These are phyloP conservation scores for Pugionium cornutum DNA, from an alignment of 345 rosid species.

Conservation along the genomic window DNA sequence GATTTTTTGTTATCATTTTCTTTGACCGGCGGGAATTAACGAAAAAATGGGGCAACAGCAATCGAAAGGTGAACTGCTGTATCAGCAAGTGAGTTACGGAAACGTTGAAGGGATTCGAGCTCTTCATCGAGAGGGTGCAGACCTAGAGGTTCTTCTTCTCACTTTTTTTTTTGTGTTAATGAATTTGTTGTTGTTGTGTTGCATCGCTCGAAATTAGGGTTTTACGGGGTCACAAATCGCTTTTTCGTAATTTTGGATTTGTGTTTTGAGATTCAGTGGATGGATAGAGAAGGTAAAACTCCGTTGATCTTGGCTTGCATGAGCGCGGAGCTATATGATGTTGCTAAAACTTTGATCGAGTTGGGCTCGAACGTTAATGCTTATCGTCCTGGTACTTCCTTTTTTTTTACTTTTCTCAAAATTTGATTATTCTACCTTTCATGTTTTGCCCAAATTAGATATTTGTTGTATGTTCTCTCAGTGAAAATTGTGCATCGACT, in stretches of 20 bases:
- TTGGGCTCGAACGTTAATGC: constrained; percentile 86
- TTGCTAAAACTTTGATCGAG: constrained; percentile 78
- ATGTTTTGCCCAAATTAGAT: not conserved
- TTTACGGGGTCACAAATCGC: not conserved
- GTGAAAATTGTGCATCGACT: not conserved
- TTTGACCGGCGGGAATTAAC: not conserved
- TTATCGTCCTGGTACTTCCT: constrained; percentile 72
- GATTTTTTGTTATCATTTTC: not conserved
- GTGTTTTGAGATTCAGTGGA: constrained; percentile 56
- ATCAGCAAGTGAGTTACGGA: constrained; percentile 74
- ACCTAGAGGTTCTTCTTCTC: constrained; percentile 68
- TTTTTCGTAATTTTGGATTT: not conserved
- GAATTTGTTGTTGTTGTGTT: not conserved
- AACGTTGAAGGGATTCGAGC: constrained; percentile 77
- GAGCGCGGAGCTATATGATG: constrained; percentile 63
- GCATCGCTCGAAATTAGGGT: constrained; percentile 19
- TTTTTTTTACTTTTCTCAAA: not conserved
- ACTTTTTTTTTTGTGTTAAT: not conserved
- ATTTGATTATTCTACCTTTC: not conserved
- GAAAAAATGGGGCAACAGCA: constrained; percentile 82
- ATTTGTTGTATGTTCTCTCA: no score
- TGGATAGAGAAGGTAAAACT: constrained; percentile 90
- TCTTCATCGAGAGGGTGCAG: constrained; percentile 76
- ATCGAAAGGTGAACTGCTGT: constrained; percentile 87
- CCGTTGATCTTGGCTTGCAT: constrained; percentile 81